Conservation (phyloP, 164 flowering plant genomes). For the Brasenia schreberi region DNA sequence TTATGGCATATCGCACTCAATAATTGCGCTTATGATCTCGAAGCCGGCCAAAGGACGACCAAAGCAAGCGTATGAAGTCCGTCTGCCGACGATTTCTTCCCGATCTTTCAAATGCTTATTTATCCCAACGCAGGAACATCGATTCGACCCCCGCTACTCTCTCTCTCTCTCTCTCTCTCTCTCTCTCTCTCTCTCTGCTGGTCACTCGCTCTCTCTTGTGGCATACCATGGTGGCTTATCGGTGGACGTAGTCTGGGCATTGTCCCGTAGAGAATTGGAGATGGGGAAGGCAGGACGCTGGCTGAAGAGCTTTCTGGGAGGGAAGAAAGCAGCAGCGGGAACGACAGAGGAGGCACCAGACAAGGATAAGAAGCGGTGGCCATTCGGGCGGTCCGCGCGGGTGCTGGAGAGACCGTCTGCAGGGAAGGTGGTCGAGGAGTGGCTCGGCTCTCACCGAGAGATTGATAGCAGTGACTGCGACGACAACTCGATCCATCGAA, state of each 20-base stretch:
- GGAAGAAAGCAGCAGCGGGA: constrained; percentile 11
- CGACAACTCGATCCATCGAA: constrained; percentile 14
- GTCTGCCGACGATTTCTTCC: neutral
- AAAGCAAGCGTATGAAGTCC: neutral
- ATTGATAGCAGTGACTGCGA: constrained; percentile 2
- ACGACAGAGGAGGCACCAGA: constrained; percentile 3
- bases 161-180: neutral
- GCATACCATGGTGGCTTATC: neutral
- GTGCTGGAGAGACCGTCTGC: constrained; percentile 4
- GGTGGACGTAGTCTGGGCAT: neutral
- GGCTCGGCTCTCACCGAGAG: constrained; percentile 9
- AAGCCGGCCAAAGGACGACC: neutral
- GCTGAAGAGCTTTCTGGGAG: constrained; percentile 42
- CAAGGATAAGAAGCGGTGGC: constrained; percentile 28
- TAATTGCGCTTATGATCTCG: neutral
- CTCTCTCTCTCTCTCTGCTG: neutral
- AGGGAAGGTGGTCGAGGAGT: neutral
- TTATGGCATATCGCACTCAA: too few species aligned
- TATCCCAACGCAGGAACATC: neutral
- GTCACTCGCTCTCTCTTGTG: neutral
- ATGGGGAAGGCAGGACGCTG: constrained; percentile 42
- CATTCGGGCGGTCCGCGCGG: constrained; percentile 18
- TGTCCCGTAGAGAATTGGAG: constrained; percentile 3
- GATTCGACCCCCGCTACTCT: neutral
- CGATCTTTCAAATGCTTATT: neutral